Base-by-base conservation (phyloP, 2,329 filamentous ascomycete species). In the Xylariaceae sp. region DNA sequence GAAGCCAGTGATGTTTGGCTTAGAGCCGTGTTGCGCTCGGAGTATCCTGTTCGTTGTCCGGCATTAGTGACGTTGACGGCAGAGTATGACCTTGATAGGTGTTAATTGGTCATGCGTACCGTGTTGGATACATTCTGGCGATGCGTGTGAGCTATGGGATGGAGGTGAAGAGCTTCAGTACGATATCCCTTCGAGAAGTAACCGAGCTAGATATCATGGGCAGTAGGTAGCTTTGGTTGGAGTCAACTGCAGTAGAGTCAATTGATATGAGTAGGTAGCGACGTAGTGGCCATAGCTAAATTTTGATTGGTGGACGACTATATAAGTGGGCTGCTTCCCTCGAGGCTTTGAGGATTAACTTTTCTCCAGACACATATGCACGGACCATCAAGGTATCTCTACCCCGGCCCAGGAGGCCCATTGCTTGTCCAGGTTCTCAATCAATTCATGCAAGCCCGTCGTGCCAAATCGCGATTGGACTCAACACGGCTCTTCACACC, bases 1-100 rank as follows among this genome's bases (percentile, higher is more conserved):
- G 82, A 97, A 97, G 77, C 93, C 93, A 67, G 93, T 97, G 75
- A 95, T 84, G 81, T 91, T 92, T 70, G 84, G 81, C 78, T 82
- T 81, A 65, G 74, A 40, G 32, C 75, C 75, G 69, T 77, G 72
- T 55, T 72, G 67, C 69, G 79, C 76, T 68, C 78, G 77, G 69
- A 81, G 76, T 73, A 83, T 75, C 73, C 77, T 79, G 49, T 49
- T 30, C 23, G 18, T 21, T n/a, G 8, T 15, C 29, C 40, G 27
- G 18, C 21, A 46, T 62, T 50, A 64, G 55, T 24, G 11, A 40
- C 33, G 35, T 10, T 37, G 18, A 20, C 32, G 16, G 4, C 6
- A 27, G 23, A 26, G 43, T n/a, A 16, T 6, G 15, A 29, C n/a
- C 10, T 33, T 10, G 20, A 35, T 10, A 20, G 11, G 2, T n/a